Base-by-base conservation (phyloP, 2,329 filamentous ascomycete genomes). In the Diaporthe destruens region DNA sequence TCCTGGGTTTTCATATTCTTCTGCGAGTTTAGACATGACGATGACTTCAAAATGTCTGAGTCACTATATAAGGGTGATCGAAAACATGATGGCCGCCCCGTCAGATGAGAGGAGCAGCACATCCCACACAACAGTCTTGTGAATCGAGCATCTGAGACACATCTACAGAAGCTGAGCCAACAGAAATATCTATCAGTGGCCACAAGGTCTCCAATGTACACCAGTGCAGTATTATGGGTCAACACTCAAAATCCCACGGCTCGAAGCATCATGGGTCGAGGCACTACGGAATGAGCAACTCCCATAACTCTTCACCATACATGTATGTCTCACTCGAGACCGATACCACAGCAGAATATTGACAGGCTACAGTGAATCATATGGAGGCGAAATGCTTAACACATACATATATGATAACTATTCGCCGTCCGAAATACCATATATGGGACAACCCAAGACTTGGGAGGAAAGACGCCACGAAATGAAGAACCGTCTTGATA, bases 311-410 rank as follows among this genome's bases (percentile, higher is more conserved):
- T 23, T 42, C 54, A 11, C 4, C 29, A 18, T 32, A 23, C 34
- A 54, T 8, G 67, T 61, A 51, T 42, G 55, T 20, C n/a, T 49
- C 7, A 34, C 18, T 8, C 7, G 3, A 3, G 23, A 1, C 29
- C 5, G 6, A 25, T 0, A 14, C 5, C 8, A 39, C 3, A 7
- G 3, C 44, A 32, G 32, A 12, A 11, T 1, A n/a, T 16, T 53
- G 8, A 61, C n/a, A 61, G 0, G 2, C 2, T 61, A 20, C 9
- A 70, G 67, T 5, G 11, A 29, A 0, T 34, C 44, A 23, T 11
- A 32, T 32, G 47, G 44, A 7, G 29, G 44, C 2, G 55, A 34
- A 6, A 70, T 70, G 68, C 44, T 70, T 20, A 42, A n/a, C 1
- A 6, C 1, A 6, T 70, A 25, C 32, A 61, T 70, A 1, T 61